These are phyloP conservation scores for Candida ponderosae DNA, from an alignment of 805 yeast genomes.

Conservation along the genomic window DNA sequence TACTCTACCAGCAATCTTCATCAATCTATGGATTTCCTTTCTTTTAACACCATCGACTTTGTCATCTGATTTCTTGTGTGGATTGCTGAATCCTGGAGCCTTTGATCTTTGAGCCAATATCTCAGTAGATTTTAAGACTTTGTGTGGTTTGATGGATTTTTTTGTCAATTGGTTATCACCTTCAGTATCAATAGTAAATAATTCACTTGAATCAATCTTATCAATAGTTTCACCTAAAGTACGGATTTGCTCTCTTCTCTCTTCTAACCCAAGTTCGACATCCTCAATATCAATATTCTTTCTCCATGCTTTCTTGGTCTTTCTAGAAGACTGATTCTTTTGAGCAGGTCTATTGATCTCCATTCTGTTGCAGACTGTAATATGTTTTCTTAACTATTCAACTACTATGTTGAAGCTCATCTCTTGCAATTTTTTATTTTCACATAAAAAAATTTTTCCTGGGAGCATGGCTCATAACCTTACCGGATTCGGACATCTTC, in stretches of 20 bases:
- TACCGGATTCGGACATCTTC: not conserved
- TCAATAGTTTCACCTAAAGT: slow-evolving; percentile 42
- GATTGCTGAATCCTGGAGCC: slow-evolving; percentile 51
- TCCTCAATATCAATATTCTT: slow-evolving; percentile 85
- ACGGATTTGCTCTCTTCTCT: slow-evolving; percentile 52
- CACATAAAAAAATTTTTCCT: slow-evolving; percentile 1
- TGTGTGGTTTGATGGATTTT: slow-evolving; percentile 29
- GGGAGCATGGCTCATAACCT: not conserved
- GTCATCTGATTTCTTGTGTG: slow-evolving; percentile 28
- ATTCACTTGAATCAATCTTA: slow-evolving; percentile 31
- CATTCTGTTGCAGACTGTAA: slow-evolving; percentile 15
- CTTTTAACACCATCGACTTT: slow-evolving; percentile 56
- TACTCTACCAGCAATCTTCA: slow-evolving; percentile 71
- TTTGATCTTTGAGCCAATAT: slow-evolving; percentile 70
- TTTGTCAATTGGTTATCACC: slow-evolving; percentile 42
- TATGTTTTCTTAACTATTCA: not conserved
- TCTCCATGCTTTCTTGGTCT: slow-evolving; percentile 91
- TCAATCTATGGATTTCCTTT: slow-evolving; percentile 53
- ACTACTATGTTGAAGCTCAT: slow-evolving; percentile 1
- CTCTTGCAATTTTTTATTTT: too few species aligned
- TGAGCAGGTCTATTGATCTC: slow-evolving; percentile 46
- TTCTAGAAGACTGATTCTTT: slow-evolving; percentile 70
- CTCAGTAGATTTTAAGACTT: slow-evolving; percentile 29
- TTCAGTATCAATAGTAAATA: slow-evolving; percentile 61
- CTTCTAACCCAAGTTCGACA: slow-evolving; percentile 63